These are phyloP conservation scores for Seiridium unicorne DNA, from an alignment of 2,329 filamentous ascomycete species.

Conservation along the genomic window DNA sequence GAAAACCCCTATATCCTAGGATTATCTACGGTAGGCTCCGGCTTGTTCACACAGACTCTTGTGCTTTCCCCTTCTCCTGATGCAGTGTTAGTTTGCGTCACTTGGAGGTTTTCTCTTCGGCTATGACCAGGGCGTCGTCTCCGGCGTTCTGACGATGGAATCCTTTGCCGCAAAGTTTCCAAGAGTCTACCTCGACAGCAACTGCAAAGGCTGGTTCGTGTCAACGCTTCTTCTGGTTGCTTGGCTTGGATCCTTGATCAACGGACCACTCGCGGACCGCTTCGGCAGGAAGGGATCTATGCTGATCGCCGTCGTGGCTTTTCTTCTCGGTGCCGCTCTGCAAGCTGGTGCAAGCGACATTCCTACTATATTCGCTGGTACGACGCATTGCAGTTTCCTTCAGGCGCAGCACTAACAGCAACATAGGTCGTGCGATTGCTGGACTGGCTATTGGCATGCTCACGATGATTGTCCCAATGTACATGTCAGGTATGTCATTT, in stretches of 20 bases:
- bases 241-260: slow-evolving; percentile 46
- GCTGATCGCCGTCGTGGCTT: slow-evolving; percentile 27
- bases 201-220: slow-evolving; percentile 53
- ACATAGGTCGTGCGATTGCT: slow-evolving; percentile 37
- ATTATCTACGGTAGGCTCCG: not conserved
- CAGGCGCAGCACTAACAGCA: not conserved
- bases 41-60: not conserved
- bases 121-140: slow-evolving; percentile 49
- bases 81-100: not conserved
- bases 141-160: slow-evolving; percentile 45
- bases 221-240: slow-evolving; percentile 46
- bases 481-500: slow-evolving; percentile 22
- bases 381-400: not conserved
- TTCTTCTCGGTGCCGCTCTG: slow-evolving; percentile 7
- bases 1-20: not conserved
- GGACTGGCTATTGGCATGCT: slow-evolving; percentile 41
- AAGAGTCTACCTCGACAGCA: slow-evolving; percentile 37
- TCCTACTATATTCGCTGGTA: slow-evolving; percentile 34
- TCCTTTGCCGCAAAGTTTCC: slow-evolving; percentile 32
- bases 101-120: slow-evolving; percentile 29
- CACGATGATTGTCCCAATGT: slow-evolving; percentile 28
- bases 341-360: slow-evolving; percentile 38
- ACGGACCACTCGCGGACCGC: slow-evolving; percentile 35
- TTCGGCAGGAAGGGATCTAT: slow-evolving; percentile 33
- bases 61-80: not conserved